Base-by-base conservation (phyloP, 2,329 filamentous ascomycete species). In the Fusarium anguioides region DNA sequence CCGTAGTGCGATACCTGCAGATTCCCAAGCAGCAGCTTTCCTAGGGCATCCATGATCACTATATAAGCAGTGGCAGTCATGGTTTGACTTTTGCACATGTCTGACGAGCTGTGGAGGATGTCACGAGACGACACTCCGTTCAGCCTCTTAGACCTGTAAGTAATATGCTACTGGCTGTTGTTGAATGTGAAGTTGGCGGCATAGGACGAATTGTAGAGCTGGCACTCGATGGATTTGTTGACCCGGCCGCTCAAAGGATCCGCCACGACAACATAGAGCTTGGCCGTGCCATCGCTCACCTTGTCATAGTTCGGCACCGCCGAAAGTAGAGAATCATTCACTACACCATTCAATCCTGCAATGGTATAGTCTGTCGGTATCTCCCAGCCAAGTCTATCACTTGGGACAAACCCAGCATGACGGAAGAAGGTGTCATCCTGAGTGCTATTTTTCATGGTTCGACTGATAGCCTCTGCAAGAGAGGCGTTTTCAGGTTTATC, bases 161-260 rank as follows among this genome's bases (percentile, higher is more conserved):
- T 36, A 2, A 66, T 39, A 2, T 36, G 10, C 1, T 66, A 61
- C 0, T 36, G 6, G 0, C 62, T 42, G 9, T 66, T 62, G 17
- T 29, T 17, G 12, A 61, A 66, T 1, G 23, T 29, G 0, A 66
- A 57, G 14, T 65, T 42, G 1, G 50, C 5, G 0, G 50, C 9
- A 18, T 36, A 66, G 1, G 63, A 61, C 2, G 63, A 41, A 3
- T 66, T 66, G 0, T 53, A 29, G 3, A 66, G 51, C 1, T 31
- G 17, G 6, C 64, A 66, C 14, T 57, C 42, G 1, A 57, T 11
- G 2, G 39, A 12, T 7, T 42, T 50, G 15, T 31, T 1, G 31
- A 45, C 14, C 24, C 10, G 24, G 10, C 10, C 6, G 24, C n/a
- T n/a, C n/a, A n/a, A n/a, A 31, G 27, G 10, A 31, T 31, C 8